Percentiles rank a stretch among this genome's conserved stretches.
Conservation (phyloP, 2,329 filamentous ascomycete species). For the Fusarium buharicum region DNA sequence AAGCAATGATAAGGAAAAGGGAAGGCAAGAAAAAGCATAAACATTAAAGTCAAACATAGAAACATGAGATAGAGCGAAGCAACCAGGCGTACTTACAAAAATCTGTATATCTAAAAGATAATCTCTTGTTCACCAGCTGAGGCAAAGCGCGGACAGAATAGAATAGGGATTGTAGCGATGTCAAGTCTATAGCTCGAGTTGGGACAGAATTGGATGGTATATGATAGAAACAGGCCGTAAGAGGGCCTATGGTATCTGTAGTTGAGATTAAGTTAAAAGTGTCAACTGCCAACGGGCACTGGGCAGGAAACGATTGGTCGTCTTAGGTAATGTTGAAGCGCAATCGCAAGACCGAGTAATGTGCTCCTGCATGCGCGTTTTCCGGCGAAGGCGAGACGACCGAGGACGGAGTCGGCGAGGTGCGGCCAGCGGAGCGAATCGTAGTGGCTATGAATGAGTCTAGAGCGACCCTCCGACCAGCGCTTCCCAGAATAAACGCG, state of each 20-base stretch:
- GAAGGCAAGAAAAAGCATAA: slow-evolving; percentile 1
- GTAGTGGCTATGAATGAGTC: slow-evolving; percentile 25
- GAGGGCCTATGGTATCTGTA: slow-evolving; percentile 12
- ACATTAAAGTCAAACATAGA: slow-evolving; percentile 12
- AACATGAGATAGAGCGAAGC: slow-evolving; percentile 22
- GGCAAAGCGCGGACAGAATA: too few relatives aligned
- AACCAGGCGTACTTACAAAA: slow-evolving; percentile 33
- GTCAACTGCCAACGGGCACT: slow-evolving; percentile 17
- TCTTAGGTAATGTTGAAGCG: slow-evolving; percentile 28
- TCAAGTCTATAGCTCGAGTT: slow-evolving; percentile 8
- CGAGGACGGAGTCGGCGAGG: slow-evolving; percentile 32
- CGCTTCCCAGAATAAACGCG: slow-evolving; percentile 17
- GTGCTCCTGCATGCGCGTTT: slow-evolving; percentile 18
- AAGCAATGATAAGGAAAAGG: background rate
- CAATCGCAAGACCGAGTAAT: slow-evolving; percentile 16
- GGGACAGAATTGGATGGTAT: slow-evolving; percentile 5
- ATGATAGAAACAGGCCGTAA: slow-evolving; percentile 1
- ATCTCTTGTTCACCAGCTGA: background rate
- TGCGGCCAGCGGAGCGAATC: slow-evolving; percentile 28
- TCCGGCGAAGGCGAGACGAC: slow-evolving; percentile 29
- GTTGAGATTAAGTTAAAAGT: slow-evolving; percentile 22
- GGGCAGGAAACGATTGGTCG: slow-evolving; percentile 24
- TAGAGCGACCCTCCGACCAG: slow-evolving; percentile 27
- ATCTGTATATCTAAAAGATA: slow-evolving; percentile 1
- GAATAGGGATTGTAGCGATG: slow-evolving; percentile 3